Conservation (phyloP, 331 rosid species). For the Quercus phellos region DNA sequence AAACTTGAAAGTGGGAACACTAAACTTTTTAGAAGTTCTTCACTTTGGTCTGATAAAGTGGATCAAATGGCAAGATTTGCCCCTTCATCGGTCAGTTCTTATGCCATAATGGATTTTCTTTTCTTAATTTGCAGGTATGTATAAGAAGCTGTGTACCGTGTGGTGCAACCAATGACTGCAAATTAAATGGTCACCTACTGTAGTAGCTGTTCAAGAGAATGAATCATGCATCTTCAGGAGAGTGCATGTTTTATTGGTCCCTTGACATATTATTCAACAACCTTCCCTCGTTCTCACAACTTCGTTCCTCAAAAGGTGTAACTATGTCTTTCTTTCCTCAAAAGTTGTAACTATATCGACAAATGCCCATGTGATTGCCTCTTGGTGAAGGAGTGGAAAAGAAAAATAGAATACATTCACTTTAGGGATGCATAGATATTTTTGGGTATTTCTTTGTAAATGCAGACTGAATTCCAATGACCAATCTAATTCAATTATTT, state of each 20-base stretch:
- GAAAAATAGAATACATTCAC: neutral
- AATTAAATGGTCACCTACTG: neutral
- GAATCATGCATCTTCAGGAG: neutral
- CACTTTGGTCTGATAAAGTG: neutral
- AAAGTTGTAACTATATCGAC: neutral
- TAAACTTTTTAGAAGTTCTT: neutral
- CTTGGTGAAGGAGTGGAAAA: neutral
- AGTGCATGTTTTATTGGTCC: neutral
- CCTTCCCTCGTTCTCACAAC: neutral
- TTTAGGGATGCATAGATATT: neutral
- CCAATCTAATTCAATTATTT: neutral
- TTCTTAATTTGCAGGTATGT: constrained; percentile 23
- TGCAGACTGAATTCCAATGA: neutral
- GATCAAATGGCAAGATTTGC: neutral
- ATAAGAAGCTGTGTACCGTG: neutral
- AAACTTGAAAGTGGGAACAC: neutral
- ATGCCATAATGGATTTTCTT: neutral
- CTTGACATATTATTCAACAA: neutral
- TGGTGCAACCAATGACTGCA: constrained; percentile 1
- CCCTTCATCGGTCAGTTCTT: neutral
- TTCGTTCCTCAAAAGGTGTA: no score
- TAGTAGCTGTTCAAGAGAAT: neutral
- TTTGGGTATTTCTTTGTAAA: constrained; percentile 8
- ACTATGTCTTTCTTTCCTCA: neutral
- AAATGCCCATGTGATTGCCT: neutral